Evolutionary conservation across 306 rosid genomes (phyloP).

Genomic region (Dicorynia guianensis): DNA sequence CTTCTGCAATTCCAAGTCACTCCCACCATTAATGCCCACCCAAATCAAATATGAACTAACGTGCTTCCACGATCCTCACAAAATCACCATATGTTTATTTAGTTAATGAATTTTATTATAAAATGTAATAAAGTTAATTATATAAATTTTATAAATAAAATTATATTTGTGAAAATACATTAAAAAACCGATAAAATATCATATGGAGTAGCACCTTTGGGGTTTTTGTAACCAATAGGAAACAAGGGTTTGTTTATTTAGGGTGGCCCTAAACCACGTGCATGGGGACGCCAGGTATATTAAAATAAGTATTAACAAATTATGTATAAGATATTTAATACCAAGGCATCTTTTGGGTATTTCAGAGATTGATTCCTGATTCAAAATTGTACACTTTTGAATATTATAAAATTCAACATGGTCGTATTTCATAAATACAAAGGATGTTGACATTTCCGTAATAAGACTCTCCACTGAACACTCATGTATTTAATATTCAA

Average conservation of each 20-base stretch:
- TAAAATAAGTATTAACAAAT: constrained; percentile 1
- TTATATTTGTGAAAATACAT: background rate
- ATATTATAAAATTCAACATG: background rate
- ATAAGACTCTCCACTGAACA: background rate
- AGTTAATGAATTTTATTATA: too few relatives aligned
- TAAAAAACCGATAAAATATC: too few relatives aligned
- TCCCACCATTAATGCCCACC: background rate
- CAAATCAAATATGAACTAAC: background rate
- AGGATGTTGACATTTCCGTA: background rate
- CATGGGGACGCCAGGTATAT: background rate
- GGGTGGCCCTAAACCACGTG: background rate
- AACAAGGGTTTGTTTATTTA: background rate
- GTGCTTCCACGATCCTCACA: background rate
- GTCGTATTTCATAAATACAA: constrained; percentile 1
- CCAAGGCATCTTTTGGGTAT: background rate
- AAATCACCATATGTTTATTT: too few relatives aligned
- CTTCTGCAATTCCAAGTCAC: constrained; percentile 57
- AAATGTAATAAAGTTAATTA: too few relatives aligned
- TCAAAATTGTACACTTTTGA: constrained; percentile 34
- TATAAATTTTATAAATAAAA: background rate
- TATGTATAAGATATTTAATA: background rate
- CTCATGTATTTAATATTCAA: background rate
- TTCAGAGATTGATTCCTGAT: constrained; percentile 16
- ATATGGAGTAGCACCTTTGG: constrained; percentile 14
- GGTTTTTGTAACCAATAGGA: background rate